These are phyloP conservation scores for Coleophoma eucalyptorum DNA, from an alignment of 2,329 filamentous ascomycete genomes.

Conservation along the genomic window DNA sequence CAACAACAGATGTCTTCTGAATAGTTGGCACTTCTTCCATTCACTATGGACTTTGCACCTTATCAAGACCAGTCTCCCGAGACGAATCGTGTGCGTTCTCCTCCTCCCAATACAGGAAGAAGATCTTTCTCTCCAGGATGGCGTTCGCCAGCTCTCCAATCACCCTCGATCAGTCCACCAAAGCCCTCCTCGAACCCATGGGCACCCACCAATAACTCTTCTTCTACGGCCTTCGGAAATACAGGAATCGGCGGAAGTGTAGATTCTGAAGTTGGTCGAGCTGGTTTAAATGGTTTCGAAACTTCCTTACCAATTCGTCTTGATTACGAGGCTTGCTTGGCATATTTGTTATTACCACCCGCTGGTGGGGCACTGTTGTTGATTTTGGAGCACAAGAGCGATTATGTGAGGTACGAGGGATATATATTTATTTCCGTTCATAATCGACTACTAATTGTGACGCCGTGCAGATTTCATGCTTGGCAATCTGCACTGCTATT, in stretches of 20 bases:
- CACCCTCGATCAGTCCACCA: constrained; percentile 35
- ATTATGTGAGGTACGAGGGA: constrained; percentile 78
- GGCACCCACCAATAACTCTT: constrained; percentile 12
- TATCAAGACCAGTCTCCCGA: constrained; percentile 94
- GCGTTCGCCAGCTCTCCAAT: constrained; percentile 47
- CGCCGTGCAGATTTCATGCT: constrained; percentile 72
- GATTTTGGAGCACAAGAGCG: constrained; percentile 87
- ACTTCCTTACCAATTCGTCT: constrained; percentile 83
- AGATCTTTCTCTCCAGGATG: constrained; percentile 51
- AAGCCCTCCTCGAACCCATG: constrained; percentile 26
- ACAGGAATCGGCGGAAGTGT: constrained; percentile 7
- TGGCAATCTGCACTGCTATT: constrained; percentile 92
- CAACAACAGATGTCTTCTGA: too few relatives aligned
- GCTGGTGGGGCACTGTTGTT: constrained; percentile 81
- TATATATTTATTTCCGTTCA: neutral
- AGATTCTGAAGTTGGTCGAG: constrained; percentile 27
- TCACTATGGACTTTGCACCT: constrained; percentile 85
- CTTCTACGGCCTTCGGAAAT: constrained; percentile 11
- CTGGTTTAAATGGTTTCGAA: constrained; percentile 77
- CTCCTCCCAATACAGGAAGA: constrained; percentile 41
- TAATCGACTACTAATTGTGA: constrained; percentile 5
- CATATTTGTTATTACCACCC: constrained; percentile 82
- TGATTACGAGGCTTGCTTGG: constrained; percentile 86
- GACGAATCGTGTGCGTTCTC: constrained; percentile 74
- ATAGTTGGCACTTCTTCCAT: neutral